These are phyloP conservation scores for Trichoderma sp. DNA, from an alignment of 2,329 filamentous ascomycete species.

Conservation along the genomic window DNA sequence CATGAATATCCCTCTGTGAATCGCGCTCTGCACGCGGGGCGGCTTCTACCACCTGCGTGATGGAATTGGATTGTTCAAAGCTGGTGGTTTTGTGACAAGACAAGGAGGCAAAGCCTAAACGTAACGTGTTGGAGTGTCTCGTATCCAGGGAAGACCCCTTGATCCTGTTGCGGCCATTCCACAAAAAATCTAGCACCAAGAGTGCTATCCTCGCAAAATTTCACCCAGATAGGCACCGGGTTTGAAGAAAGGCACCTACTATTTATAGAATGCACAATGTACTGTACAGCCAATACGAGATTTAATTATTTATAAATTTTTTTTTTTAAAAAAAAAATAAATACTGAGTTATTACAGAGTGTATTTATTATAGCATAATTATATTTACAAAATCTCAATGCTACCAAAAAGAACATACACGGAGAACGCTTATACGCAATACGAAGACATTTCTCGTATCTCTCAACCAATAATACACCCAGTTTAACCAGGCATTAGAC, in stretches of 20 bases:
- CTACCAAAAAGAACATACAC: too few species aligned
- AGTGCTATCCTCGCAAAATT: background rate
- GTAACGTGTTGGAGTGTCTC: constrained; percentile 15
- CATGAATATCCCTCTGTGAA: constrained; percentile 22
- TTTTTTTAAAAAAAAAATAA: too few species aligned
- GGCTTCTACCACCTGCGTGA: constrained; percentile 8
- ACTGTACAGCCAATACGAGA: background rate
- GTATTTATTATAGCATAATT: too few species aligned
- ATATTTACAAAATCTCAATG: too few species aligned
- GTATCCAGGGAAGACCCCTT: constrained; percentile 14
- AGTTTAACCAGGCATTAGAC: too few species aligned
- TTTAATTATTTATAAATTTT: background rate
- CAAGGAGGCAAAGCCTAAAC: background rate
- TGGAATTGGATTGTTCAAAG: background rate
- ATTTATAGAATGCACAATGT: background rate
- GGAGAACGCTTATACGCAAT: too few species aligned
- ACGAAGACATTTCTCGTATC: too few species aligned
- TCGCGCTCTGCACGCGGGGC: constrained; percentile 10
- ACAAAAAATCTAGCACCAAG: constrained; percentile 6
- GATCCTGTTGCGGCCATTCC: constrained; percentile 6
- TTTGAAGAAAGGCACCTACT: background rate
- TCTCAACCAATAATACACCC: too few species aligned
- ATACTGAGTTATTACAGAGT: too few species aligned
- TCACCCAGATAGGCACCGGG: background rate
- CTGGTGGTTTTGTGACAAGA: background rate